Conservation (phyloP, 73 alveolate species). For the Tetrahymena elliotti region DNA sequence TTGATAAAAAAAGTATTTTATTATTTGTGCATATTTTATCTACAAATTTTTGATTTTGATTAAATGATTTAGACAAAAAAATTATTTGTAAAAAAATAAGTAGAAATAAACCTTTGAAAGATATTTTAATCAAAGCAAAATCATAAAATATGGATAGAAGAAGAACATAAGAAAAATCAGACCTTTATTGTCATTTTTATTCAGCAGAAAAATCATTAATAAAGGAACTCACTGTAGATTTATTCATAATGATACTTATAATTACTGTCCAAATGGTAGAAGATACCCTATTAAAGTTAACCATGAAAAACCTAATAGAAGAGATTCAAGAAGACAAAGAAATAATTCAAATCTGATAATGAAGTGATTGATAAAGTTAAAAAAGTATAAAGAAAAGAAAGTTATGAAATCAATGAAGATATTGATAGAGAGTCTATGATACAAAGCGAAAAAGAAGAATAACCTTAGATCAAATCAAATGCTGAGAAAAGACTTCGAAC, state of each 20-base stretch:
- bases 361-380: background rate
- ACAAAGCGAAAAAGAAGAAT: background rate
- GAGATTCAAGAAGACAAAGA: background rate
- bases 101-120: too few species aligned
- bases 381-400: background rate
- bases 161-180: background rate
- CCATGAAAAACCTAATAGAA: background rate
- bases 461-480: background rate
- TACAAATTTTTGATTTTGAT: too few species aligned
- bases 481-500: background rate
- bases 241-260: background rate
- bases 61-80: too few species aligned
- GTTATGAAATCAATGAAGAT: background rate
- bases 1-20: background rate
- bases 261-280: background rate
- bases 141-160: background rate
- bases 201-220: background rate
- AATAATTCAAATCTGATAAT: too few species aligned
- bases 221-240: background rate
- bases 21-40: background rate
- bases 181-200: background rate
- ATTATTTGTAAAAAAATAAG: too few species aligned
- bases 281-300: background rate
- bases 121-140: too few species aligned
- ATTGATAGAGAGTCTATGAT: background rate